phyloP scores from a whole-genome alignment of 2,329 filamentous ascomycete genomes.

The Periconia digitata region DNA sequence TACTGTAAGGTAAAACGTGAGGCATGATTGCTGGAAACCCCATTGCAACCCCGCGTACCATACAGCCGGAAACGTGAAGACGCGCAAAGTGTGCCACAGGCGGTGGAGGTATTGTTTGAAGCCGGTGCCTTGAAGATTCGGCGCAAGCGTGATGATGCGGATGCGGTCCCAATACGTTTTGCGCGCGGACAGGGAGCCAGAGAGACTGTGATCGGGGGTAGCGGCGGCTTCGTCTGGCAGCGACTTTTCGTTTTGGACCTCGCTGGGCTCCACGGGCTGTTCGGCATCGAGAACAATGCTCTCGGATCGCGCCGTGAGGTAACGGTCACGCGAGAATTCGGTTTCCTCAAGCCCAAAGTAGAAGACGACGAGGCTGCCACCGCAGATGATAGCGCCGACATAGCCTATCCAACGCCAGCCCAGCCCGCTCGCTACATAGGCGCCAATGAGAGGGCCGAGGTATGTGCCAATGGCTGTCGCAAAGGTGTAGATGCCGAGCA shows the following conservation, averaged over 20 bases:
- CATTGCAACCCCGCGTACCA: constrained; percentile 61
- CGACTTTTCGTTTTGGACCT: constrained; percentile 4
- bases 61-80: constrained; percentile 61
- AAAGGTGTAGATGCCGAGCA: constrained; percentile 20
- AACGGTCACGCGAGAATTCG: constrained; percentile 18
- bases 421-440: constrained; percentile 14
- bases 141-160: constrained; percentile 57
- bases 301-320: constrained; percentile 9
- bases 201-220: constrained; percentile 18
- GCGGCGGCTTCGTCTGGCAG: constrained; percentile 1
- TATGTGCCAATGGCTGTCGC: constrained; percentile 21
- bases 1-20: constrained; percentile 61
- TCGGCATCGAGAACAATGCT: constrained; percentile 8
- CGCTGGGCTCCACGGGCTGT: constrained; percentile 6
- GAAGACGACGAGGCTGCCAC: constrained; percentile 14
- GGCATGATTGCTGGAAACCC: constrained; percentile 62
- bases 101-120: constrained; percentile 57
- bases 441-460: constrained; percentile 17
- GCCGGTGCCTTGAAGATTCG: constrained; percentile 56
- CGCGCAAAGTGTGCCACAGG: constrained; percentile 57
- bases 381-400: constrained; percentile 18
- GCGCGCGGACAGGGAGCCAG: constrained; percentile 12
- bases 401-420: constrained; percentile 23
- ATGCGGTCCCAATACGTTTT: constrained; percentile 60
- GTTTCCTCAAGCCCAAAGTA: constrained; percentile 20